phyloP scores from a whole-genome alignment of 164 flowering plant genomes.

The Nymphaea colorata region DNA sequence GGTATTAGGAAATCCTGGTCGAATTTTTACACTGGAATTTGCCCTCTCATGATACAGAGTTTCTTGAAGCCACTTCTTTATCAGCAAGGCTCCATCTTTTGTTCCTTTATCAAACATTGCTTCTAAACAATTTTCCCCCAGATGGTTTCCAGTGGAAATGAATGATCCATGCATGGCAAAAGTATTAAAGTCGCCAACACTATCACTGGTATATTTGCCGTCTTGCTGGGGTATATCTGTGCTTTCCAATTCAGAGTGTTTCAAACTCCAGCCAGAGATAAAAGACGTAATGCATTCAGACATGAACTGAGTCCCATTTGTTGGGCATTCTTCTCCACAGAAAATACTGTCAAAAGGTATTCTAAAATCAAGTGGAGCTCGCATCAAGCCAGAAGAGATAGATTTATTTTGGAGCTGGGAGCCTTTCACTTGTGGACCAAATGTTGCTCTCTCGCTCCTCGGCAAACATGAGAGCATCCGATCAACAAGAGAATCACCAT shows the following conservation, averaged over 20 bases:
- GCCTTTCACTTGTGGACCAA: slow-evolving; percentile 22
- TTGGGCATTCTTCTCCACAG: slow-evolving; percentile 23
- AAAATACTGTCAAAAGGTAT: slow-evolving; percentile 56
- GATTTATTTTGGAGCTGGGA: slow-evolving; percentile 31
- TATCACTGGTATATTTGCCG: slow-evolving; percentile 14
- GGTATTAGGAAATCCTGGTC: slow-evolving; percentile 49
- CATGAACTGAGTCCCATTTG: slow-evolving; percentile 20
- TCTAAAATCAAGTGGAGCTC: slow-evolving; percentile 57
- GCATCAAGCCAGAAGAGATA: slow-evolving; percentile 25
- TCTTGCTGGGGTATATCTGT: slow-evolving; percentile 21
- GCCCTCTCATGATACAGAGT: slow-evolving; percentile 49
- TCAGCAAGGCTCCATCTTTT: slow-evolving; percentile 68
- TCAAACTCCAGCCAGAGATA: slow-evolving; percentile 56
- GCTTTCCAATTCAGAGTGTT: slow-evolving; percentile 15
- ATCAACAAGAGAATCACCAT: slow-evolving; percentile 89
- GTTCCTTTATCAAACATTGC: slow-evolving; percentile 70
- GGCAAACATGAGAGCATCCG: slow-evolving; percentile 73
- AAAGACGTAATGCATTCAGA: slow-evolving; percentile 47
- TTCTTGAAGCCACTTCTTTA: slow-evolving; percentile 90
- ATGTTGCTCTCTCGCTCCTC: slow-evolving; percentile 38
- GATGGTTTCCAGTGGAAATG: slow-evolving; percentile 56
- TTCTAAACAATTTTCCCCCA: slow-evolving; percentile 68
- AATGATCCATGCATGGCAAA: slow-evolving; percentile 58
- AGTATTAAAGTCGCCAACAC: slow-evolving; percentile 10
- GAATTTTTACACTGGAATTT: slow-evolving; percentile 33